A percentile compares a stretch with the other conserved stretches of the same genome.
Conservation (phyloP, 495 filamentous ascomycete genomes). For the Lasiosphaeria hispida region DNA sequence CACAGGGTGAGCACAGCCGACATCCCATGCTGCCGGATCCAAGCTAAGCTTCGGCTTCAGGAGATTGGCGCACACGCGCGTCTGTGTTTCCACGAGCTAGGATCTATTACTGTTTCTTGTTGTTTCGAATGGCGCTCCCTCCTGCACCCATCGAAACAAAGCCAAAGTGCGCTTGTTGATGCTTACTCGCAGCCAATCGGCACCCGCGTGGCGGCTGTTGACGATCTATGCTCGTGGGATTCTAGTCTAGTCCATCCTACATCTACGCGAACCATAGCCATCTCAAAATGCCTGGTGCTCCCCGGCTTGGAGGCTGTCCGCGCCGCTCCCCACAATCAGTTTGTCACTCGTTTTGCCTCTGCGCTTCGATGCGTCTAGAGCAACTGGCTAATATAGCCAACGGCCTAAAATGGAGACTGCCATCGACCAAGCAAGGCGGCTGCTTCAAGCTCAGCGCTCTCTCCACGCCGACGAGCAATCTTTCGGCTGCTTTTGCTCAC, state of each 20-base stretch:
- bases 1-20: background rate
- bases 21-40: background rate
- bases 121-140: background rate
- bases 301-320: background rate
- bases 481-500: conserved; percentile 19
- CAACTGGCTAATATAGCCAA: background rate
- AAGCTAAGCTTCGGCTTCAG: background rate
- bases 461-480: conserved; percentile 16
- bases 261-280: background rate
- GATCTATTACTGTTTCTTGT: background rate
- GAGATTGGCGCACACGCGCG: background rate
- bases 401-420: conserved; percentile 21
- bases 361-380: background rate
- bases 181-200: too few species aligned
- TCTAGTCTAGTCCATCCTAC: too few species aligned
- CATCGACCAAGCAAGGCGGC: conserved; percentile 25
- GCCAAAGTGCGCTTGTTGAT: too few species aligned
- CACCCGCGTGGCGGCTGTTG: too few species aligned
- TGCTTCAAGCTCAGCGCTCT: conserved; percentile 26
- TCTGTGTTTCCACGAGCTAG: background rate
- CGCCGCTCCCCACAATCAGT: background rate
- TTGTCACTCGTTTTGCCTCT: background rate
- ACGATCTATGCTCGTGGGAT: too few species aligned
- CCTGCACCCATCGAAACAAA: background rate
- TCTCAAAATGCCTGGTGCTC: background rate